Conservation (phyloP, 495 filamentous ascomycete species). For the Clavariopsis aquatica region DNA sequence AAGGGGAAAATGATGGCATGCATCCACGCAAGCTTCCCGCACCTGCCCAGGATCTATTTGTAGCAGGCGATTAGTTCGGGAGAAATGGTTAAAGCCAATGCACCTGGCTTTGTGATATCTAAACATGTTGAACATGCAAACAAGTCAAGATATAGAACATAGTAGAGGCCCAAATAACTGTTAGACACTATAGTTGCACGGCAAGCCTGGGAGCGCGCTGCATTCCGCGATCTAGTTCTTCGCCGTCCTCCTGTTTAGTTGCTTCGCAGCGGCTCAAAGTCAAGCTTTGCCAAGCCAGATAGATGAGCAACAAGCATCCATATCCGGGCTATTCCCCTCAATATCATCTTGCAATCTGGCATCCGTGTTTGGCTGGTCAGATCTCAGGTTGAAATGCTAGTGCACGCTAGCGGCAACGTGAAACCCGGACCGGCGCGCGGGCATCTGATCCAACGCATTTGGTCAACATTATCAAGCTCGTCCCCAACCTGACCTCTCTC, state of each 20-base stretch:
- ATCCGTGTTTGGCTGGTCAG: neutral
- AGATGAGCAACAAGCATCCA: constrained; percentile 2
- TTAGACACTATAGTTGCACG: too few relatives aligned
- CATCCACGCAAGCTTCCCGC: too few relatives aligned
- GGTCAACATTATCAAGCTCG: neutral
- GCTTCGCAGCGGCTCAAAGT: neutral
- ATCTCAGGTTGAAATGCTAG: neutral
- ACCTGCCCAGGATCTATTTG: too few relatives aligned
- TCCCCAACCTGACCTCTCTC: neutral
- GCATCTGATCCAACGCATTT: neutral
- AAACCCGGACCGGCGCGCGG: neutral
- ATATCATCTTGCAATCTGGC: neutral
- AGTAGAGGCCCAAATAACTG: too few relatives aligned
- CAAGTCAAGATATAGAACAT: too few relatives aligned
- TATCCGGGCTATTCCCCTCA: neutral
- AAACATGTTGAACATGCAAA: too few relatives aligned
- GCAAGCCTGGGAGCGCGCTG: too few relatives aligned
- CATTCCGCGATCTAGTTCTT: too few relatives aligned
- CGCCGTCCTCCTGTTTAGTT: neutral
- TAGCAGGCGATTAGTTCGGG: too few relatives aligned
- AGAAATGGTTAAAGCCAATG: too few relatives aligned
- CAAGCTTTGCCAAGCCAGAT: constrained; percentile 20
- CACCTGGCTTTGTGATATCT: too few relatives aligned
- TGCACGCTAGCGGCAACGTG: neutral
- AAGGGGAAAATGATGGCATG: too few relatives aligned